Evolutionary conservation across 1,284 basidiomycete genomes (phyloP), one percentile per base, ranked within the genome.

Genomic region (Apiotrichum gamsii): DNA sequence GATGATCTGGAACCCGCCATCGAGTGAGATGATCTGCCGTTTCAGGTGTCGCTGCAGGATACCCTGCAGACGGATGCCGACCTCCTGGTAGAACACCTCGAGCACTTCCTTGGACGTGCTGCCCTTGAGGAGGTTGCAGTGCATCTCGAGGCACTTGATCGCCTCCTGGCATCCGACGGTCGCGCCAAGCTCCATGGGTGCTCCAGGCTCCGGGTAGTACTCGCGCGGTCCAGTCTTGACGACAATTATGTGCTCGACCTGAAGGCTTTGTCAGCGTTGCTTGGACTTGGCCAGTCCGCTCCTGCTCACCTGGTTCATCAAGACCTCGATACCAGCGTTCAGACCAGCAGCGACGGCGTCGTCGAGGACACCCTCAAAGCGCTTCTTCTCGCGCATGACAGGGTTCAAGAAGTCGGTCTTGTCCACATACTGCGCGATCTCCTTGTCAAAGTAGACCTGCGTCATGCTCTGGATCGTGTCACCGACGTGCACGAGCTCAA

Each of bases 401-500:
- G 80, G 78, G 64, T 96, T 97, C 51, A 97, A 67, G 68, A 98
- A 98, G 70, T 98, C 94, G 0, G 84, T 90, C 57, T 82, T 81
- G 68, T 94, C 90, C 34, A 95, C 90, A 61, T 90, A 85, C 1
- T 78, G 80, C 3, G 85, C 87, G 65, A 97, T 75, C 63, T 95
- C 93, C 65, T 93, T 93, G 64, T 97, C 91, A 64, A 93, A 98
- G 72, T 94, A 98, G 2, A 97, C 94, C 59, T 97, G 90, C 2
- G 95, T 82, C 83, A 98, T 95, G 23, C 86, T 89, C 72, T 93
- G 89, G 42, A 98, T 96, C 16, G 90, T 98, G 69, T 98, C 94
- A 0, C 90, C 95, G 15, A 97, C 78, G 73, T 98, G 94, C 0
- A 95, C 93, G 15, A 98, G 77, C 75, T 97, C 94, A 60, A 98